Evolutionary conservation across 1,284 basidiomycete genomes (phyloP).

Genomic region (Schizophyllum commune): DNA sequence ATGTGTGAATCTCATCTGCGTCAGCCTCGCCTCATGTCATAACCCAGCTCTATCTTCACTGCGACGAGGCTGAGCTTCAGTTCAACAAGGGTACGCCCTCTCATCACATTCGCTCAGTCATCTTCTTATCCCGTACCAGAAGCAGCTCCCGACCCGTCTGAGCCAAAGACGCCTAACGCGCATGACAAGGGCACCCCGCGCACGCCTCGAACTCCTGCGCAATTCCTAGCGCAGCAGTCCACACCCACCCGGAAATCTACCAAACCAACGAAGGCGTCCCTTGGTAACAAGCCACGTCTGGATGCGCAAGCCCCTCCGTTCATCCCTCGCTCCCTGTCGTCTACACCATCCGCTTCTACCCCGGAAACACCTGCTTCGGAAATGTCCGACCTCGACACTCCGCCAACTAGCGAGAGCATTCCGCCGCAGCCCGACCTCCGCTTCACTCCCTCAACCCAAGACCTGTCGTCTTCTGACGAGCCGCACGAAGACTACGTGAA

Average conservation of each 20-base stretch:
- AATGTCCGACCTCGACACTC: constrained; percentile 21
- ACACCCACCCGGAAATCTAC: constrained; percentile 14
- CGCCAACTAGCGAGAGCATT: constrained; percentile 15
- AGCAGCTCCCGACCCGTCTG: constrained; percentile 17
- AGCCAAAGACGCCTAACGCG: constrained; percentile 18
- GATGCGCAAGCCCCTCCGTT: constrained; percentile 32
- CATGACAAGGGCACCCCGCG: constrained; percentile 15
- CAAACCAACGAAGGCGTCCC: constrained; percentile 1
- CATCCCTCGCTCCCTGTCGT: constrained; percentile 20
- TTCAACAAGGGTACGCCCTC: constrained; percentile 17
- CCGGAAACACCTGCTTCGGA: constrained; percentile 19
- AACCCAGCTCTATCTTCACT: constrained; percentile 63
- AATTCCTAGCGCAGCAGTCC: constrained; percentile 21
- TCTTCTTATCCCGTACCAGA: background rate
- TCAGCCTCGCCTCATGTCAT: constrained; percentile 2
- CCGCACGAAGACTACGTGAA: constrained; percentile 7
- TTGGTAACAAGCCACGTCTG: constrained; percentile 11
- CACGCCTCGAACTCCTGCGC: constrained; percentile 26
- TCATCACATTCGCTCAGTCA: background rate
- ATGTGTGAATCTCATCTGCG: constrained; percentile 17
- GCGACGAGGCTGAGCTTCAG: constrained; percentile 57
- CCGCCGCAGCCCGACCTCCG: constrained; percentile 10
- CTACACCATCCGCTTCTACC: background rate
- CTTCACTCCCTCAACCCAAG: constrained; percentile 19
- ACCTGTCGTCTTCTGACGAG: constrained; percentile 22